These are phyloP conservation scores for Verticillium tricorpus DNA, from an alignment of 2,329 filamentous ascomycete species.

Conservation along the genomic window DNA sequence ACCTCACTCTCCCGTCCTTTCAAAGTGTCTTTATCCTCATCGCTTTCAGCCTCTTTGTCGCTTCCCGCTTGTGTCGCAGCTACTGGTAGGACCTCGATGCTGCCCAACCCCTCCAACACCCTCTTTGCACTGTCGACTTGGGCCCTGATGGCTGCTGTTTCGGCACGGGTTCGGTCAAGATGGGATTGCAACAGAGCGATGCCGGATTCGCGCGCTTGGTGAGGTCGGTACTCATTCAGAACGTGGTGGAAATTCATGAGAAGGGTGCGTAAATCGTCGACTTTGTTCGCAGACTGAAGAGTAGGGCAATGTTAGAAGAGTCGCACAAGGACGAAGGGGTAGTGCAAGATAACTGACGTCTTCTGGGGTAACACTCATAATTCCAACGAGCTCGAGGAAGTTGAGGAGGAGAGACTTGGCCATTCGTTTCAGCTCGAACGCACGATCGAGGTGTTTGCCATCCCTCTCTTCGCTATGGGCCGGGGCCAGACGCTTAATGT, in stretches of 20 bases:
- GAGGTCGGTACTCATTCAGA: conserved; percentile 89
- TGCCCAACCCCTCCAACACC: conserved; percentile 65
- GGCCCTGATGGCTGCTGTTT: conserved; percentile 65
- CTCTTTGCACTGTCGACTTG: conserved; percentile 69
- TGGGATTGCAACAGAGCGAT: conserved; percentile 87
- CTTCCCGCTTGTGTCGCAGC: background rate
- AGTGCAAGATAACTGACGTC: conserved; percentile 28
- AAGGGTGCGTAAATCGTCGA: conserved; percentile 73
- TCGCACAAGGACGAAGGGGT: background rate
- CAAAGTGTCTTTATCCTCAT: background rate
- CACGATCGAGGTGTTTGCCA: conserved; percentile 56
- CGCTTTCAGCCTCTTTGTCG: background rate
- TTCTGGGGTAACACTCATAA: conserved; percentile 62
- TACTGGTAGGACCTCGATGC: conserved; percentile 32
- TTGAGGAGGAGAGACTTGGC: conserved; percentile 83
- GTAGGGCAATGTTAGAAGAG: background rate
- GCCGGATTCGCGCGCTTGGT: conserved; percentile 84
- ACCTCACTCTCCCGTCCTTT: conserved; percentile 24
- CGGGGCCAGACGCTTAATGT: conserved; percentile 48
- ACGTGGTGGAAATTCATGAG: conserved; percentile 91
- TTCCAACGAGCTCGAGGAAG: conserved; percentile 78
- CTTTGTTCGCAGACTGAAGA: conserved; percentile 60
- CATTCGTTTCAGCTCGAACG: conserved; percentile 68
- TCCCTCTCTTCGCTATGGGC: conserved; percentile 37
- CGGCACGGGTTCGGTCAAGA: conserved; percentile 64